Base-by-base conservation (phyloP, 2,329 filamentous ascomycete species). In the Penicillium thymicola region DNA sequence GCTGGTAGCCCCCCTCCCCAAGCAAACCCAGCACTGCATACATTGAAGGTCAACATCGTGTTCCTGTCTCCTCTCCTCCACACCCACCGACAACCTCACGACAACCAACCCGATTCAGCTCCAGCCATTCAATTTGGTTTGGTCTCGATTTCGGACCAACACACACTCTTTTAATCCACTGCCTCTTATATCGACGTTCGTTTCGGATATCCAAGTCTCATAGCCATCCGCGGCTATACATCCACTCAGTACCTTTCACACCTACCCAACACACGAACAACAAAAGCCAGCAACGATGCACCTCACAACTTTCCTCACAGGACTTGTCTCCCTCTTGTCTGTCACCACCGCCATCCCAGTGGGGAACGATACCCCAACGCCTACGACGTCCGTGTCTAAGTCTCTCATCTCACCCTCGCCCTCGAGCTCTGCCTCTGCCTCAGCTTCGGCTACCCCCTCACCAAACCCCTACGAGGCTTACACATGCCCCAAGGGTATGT, bases 401-500 rank as follows among this genome's bases (percentile, higher is more conserved):
- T 18, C 57, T 18, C 41, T 47, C n/a, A 38, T 42, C 21, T 51
- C 55, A 5, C 43, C 49, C 13, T 21, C 55, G 9, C 43, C 49
- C 13, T 48, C 55, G 4, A 38, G 42, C 14, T 55, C 51, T 11
- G 28, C 47, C 4, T 58, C 54, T n/a, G 44, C 38, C 40, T 60
- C 40, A 5, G 48, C 32, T 30, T 58, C 58, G 9, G 48, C 58
- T 8, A 50, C 61, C 14, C 40, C 47, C 5, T 55, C 61, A 21
- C 30, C 44, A 1, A 59, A 57, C 5, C 55, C 60, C 0, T 57
- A 55, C 5, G 58, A 62, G 27, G 51, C 61, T 0, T 62, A 62
- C 25, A 55, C 60, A 6, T 72, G 70, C 28, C 69, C 70, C 1
- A 27, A 28, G n/a, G 57, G 61, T 2, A 57, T 56, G 13, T 61